Conservation (phyloP, 1,284 basidiomycete species). For the Somion occarium region DNA sequence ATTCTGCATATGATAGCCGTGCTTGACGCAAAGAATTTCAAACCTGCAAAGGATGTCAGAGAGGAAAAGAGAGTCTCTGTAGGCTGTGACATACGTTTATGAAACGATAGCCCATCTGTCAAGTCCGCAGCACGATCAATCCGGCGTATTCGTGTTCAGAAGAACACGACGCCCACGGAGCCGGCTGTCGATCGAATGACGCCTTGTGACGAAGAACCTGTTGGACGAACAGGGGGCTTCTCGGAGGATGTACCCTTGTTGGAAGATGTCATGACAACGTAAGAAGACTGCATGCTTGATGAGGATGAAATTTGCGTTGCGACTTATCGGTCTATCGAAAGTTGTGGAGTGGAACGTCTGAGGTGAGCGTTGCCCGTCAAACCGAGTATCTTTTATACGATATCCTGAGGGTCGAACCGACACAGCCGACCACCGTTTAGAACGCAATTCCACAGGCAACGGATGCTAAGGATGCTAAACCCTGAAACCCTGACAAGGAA, state of each 20-base stretch:
- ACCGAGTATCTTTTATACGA: not conserved
- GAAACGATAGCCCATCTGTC: no score
- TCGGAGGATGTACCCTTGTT: constrained; percentile 3
- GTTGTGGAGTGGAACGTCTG: no score
- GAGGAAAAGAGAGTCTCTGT: no score
- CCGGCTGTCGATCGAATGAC: constrained; percentile 7
- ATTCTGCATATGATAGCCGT: no score
- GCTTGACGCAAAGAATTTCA: no score
- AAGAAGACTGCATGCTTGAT: not conserved
- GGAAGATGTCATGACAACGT: not conserved
- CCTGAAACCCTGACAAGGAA: not conserved
- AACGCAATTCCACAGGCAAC: not conserved
- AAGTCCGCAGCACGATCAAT: no score
- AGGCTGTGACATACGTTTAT: no score
- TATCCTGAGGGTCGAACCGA: not conserved
- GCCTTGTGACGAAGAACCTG: constrained; percentile 6
- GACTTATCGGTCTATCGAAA: no score
- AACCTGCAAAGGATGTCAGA: no score
- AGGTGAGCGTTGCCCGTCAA: no score
- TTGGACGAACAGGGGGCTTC: constrained; percentile 7
- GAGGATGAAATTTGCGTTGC: no score
- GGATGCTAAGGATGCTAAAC: not conserved
- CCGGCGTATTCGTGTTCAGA: constrained; percentile 5
- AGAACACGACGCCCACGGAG: constrained; percentile 10
- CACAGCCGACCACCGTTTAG: not conserved